Evolutionary conservation across 768 basidiomycete genomes (phyloP).

Genomic region (Russula olivacea): DNA sequence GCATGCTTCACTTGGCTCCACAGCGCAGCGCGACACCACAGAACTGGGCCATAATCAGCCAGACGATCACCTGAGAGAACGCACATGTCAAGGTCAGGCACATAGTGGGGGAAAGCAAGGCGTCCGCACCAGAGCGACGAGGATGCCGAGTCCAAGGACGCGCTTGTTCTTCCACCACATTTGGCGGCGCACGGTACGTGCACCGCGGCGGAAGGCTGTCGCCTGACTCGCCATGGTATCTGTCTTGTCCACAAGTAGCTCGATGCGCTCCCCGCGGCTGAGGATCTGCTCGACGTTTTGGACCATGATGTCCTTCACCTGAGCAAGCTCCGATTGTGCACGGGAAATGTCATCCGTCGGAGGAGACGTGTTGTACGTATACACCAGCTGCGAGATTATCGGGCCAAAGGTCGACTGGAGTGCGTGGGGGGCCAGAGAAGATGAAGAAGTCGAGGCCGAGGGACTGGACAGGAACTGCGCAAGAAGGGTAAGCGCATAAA

Average conservation of each 20-base stretch:
- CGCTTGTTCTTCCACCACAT: conserved; percentile 90
- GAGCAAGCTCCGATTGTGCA: conserved; percentile 82
- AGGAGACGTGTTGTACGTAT: conserved; percentile 84
- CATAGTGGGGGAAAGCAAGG: conserved; percentile 12
- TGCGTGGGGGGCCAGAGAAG: conserved; percentile 45
- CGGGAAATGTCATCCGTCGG: conserved; percentile 84
- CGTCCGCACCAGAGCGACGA: conserved; percentile 62
- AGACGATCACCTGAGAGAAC: conserved; percentile 56
- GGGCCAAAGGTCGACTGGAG: conserved; percentile 70
- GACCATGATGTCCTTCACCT: conserved; percentile 97
- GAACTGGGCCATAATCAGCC: conserved; percentile 81
- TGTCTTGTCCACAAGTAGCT: conserved; percentile 94
- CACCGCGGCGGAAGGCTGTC: conserved; percentile 86
- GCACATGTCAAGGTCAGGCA: conserved; percentile 22
- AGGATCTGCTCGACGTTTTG: conserved; percentile 98
- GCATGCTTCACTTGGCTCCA: conserved; percentile 30
- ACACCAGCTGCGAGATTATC: conserved; percentile 67
- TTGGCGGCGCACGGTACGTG: conserved; percentile 70
- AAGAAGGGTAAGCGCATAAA: conserved; percentile 8
- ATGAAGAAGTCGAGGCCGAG: conserved; percentile 52
- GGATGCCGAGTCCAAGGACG: conserved; percentile 55
- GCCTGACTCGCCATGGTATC: conserved; percentile 93
- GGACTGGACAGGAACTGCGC: conserved; percentile 56
- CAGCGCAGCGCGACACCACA: conserved; percentile 82
- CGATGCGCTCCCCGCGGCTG: conserved; percentile 89